Conservation (phyloP, 352 stramenopile genomes). For the Blastocystis sp. region DNA sequence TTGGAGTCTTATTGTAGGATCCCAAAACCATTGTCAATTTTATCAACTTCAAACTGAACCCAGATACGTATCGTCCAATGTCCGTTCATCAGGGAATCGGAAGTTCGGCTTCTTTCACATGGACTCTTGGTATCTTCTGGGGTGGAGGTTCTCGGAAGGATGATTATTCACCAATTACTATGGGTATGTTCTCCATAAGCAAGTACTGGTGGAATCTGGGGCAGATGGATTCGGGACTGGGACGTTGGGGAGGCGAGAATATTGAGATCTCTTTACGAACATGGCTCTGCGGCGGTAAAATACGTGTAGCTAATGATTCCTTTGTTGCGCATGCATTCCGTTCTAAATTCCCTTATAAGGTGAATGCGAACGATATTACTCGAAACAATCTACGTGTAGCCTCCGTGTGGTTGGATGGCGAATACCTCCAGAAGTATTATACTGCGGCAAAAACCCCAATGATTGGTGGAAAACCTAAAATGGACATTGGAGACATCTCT, state of each 20-base stretch:
- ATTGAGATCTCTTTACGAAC: conserved; percentile 58
- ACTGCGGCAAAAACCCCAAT: not conserved
- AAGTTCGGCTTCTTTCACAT: conserved; percentile 36
- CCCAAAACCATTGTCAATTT: conserved; percentile 48
- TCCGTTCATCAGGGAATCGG: not conserved
- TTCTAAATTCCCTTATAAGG: conserved; percentile 21
- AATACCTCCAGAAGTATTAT: not conserved
- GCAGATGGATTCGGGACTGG: conserved; percentile 40
- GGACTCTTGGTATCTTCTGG: conserved; percentile 44
- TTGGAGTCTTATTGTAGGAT: not conserved
- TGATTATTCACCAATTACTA: conserved; percentile 45
- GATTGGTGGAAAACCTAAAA: conserved; percentile 1
- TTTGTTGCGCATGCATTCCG: conserved; percentile 31
- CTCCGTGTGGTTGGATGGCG: conserved; percentile 18
- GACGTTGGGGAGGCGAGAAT: conserved; percentile 33
- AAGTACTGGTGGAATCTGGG: conserved; percentile 54
- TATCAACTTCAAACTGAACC: conserved; percentile 39
- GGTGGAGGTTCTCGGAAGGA: conserved; percentile 34
- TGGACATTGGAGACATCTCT: conserved; percentile 46
- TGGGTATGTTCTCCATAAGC: conserved; percentile 51
- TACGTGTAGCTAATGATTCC: conserved; percentile 47
- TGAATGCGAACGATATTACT: conserved; percentile 42
- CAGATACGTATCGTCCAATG: conserved; percentile 8
- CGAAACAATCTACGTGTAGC: conserved; percentile 46
- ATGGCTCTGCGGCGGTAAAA: conserved; percentile 53